Base-by-base conservation (phyloP, 2,329 filamentous ascomycete genomes). In the Fonsecaea pugnacius region DNA sequence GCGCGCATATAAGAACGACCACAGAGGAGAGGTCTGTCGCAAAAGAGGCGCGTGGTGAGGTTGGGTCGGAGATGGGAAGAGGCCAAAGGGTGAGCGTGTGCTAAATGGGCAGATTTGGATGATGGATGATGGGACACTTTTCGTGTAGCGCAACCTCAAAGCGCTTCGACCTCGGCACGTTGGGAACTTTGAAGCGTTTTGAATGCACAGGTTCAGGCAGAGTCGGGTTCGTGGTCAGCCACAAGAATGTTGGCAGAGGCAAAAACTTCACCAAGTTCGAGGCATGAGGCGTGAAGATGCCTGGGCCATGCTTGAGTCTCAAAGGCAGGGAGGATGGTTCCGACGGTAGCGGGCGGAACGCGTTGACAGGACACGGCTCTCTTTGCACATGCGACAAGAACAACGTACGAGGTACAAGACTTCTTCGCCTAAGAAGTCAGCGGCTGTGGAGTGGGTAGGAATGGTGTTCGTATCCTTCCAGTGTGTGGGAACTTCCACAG, bases 131-230 rank as follows among this genome's bases (percentile, higher is more conserved):
- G 52, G 58, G 24, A 53, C 46, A 32, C 27, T 55, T 51, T 54
- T 35, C 18, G 33, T 43, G 63, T 65, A 53, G 63, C 63, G 58
- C 63, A 65, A 60, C 32, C 52, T 64, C 58, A 36, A 40, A 38
- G 46, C 36, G 10, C 38, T 58, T 48, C 33, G 43, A 62, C 48
- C 40, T 60, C 58, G 58, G 48, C 53, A 59, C 32, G 48, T 56
- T 40, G 51, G 57, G 16, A 35, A 53, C 8, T 16, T 57, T 48
- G 24, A 40, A 40, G 36, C 8, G 18, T 8, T 21, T 4, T 14
- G 27, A 24, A 48, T 12, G 21, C 43, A 48, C 43, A 48, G 40
- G 40, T 18, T 35, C 36, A 33, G 30, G 40, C 40, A 46, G 40
- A 5, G 38, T 12, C 27, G n/a, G 40, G 43, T 18, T 33, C 8